phyloP scores from a whole-genome alignment of 805 yeast genomes.

The Metschnikowia reukaufii region DNA sequence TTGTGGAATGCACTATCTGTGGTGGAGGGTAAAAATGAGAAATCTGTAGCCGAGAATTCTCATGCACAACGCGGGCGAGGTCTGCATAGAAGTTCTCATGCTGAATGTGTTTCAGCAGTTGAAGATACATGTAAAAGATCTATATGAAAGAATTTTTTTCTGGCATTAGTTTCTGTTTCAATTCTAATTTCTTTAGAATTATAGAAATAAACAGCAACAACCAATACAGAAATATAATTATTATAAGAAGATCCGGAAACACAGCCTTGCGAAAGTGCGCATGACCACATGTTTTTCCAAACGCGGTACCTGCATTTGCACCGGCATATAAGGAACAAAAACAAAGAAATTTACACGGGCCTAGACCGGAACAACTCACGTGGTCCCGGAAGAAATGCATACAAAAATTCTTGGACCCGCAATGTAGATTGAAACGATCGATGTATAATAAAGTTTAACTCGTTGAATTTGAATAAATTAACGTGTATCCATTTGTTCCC shows the following conservation, averaged over 20 bases:
- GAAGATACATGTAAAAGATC: no score
- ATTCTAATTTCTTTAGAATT: background rate
- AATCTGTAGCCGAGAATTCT: background rate
- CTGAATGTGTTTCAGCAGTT: background rate
- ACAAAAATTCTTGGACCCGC: no score
- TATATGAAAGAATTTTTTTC: no score
- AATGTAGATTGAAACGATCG: no score
- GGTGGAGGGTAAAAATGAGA: no score
- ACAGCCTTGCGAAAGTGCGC: background rate
- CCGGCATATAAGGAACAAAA: background rate
- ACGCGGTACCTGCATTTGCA: conserved; percentile 9
- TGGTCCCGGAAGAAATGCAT: background rate
- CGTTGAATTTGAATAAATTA: no score
- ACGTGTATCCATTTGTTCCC: no score
- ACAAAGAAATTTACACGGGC: background rate
- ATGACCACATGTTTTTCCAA: background rate
- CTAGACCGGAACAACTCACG: background rate
- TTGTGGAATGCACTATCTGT: no score
- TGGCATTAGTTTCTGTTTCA: no score
- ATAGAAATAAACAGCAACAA: background rate
- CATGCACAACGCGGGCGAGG: background rate
- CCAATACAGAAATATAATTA: no score
- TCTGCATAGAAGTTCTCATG: background rate
- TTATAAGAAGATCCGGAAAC: background rate
- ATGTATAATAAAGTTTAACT: no score